Evolutionary conservation across 1,284 basidiomycete genomes (phyloP), one percentile per base, ranked within the genome.

Genomic region (Phlebopus sp.): DNA sequence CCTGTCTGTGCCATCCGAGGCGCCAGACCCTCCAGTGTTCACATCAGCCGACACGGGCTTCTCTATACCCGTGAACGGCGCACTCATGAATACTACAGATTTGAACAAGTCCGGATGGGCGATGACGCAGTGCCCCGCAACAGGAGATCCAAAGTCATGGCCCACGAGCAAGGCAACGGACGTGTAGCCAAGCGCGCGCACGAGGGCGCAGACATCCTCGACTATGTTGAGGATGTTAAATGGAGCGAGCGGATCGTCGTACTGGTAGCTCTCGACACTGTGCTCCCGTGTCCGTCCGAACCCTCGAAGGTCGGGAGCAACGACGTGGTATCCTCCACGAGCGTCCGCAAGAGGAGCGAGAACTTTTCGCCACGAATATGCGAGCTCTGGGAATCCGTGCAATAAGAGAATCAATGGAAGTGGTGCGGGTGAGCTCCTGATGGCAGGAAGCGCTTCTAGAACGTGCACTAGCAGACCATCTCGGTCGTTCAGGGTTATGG

Each of bases 351-450:
- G 69, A 1, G 80, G 79, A 1, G 63, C 52, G 31, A 85, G 69
- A 27, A 83, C 50, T 50, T 78, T 77, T 17, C 82, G 72, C 81
- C 81, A 84, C 8, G 82, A 84, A 56, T 78, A 81, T 1, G 79
- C 74, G 9, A 84, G 69, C 56, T 83, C 82, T 10, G 83, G 82
- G 58, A 84, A 84, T 32, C 82, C 83, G 52, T 84, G 82, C 1
- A 84, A 62, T 25, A 83, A 72, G n/a, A 84, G 52, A 47, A 84
- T 58, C 11, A 86, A 68, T 2, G 77, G 78, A 7, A 59, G 54
- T 1, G 58, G 51, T 15, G 50, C 36, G 42, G 37, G 30, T 5
- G 25, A 49, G 6, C 64, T 54, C 67, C 57, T 61, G 34, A 14
- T 42, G 32, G 13, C 36, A 18, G 73, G 70, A 31, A 54, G 48